These are phyloP conservation scores for Inonotus obliquus DNA, from an alignment of 1,284 basidiomycete species.

Conservation along the genomic window DNA sequence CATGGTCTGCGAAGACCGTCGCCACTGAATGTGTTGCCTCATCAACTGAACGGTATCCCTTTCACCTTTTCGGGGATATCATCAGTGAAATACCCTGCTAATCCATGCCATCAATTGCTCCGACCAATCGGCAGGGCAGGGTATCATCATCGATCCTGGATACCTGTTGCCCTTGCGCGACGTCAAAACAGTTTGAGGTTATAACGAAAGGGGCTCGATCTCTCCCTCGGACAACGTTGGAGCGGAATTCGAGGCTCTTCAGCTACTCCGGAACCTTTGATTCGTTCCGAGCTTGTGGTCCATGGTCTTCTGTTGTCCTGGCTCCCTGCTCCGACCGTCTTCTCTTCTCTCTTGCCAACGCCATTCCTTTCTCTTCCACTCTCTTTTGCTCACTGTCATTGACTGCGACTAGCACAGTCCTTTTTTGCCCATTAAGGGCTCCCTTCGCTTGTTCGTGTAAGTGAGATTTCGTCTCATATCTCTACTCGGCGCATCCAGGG, in stretches of 20 bases:
- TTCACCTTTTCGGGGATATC: not conserved
- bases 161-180: not conserved
- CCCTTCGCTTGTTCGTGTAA: not conserved
- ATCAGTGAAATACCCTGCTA: not conserved
- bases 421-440: not conserved
- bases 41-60: not conserved
- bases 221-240: not conserved
- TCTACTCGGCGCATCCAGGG: not conserved
- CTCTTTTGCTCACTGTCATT: not conserved
- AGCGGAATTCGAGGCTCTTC: not conserved
- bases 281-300: not conserved
- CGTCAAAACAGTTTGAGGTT: not conserved
- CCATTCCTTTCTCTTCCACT: not conserved
- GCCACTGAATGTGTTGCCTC: not conserved
- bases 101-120: not conserved
- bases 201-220: constrained; percentile 6
- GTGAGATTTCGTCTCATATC: not conserved
- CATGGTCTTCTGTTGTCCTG: not conserved
- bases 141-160: constrained; percentile 6
- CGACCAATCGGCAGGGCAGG: not conserved
- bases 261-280: not conserved
- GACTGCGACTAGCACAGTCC: not conserved
- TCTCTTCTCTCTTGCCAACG: not conserved
- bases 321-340: not conserved
- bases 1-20: not conserved